Evolutionary conservation across 2,329 filamentous ascomycete species (phyloP), one percentile per base, ranked within the genome.

Genomic region (Seiridium unicorne): DNA sequence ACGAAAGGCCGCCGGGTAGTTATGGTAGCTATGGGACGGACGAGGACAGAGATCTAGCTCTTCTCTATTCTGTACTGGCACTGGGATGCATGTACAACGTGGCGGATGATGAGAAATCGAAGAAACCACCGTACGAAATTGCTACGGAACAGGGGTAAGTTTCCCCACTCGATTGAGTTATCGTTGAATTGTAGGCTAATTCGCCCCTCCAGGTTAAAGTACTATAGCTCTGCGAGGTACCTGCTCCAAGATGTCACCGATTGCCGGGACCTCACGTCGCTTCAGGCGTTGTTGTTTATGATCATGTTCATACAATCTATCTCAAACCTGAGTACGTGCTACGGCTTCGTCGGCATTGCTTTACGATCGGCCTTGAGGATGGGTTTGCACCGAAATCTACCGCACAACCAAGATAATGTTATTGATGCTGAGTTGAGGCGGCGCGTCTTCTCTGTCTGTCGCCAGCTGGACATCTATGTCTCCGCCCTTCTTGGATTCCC

Each of bases 221-320:
- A 91, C 64, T 93, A 92, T 71, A 85, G 84, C 65, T 82, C 84
- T 3, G 85, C 90, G 4, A 84, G 89, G 59, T 77, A 84, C 48
- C 79, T 93, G 60, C 77, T 93, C 53, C 81, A 85, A 60, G 86
- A 89, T 62, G 78, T 88, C 48, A 86, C 85, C 1, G 86, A 89
- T 61, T 93, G 90, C 66, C 86, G 90, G 51, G 90, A 93, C 69
- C 78, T 94, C 48, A 84, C 81, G 26, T 90, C 90, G 1, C 77
- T 94, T 7, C 91, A 95, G 72, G 86, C 89, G 2, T 81, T 95
- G 5, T 77, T 93, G 26, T 93, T 92, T 71, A 90, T 93, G 83
- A 89, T 93, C 54, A 77, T 94, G 3, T 95, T 93, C 69, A 80
- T 94, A 1, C 91, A 95, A 69, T 87, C 89, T 2, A 91, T 91